Evolutionary conservation across 345 rosid species (phyloP).

Genomic region (Rhodomyrtus tomentosa): DNA sequence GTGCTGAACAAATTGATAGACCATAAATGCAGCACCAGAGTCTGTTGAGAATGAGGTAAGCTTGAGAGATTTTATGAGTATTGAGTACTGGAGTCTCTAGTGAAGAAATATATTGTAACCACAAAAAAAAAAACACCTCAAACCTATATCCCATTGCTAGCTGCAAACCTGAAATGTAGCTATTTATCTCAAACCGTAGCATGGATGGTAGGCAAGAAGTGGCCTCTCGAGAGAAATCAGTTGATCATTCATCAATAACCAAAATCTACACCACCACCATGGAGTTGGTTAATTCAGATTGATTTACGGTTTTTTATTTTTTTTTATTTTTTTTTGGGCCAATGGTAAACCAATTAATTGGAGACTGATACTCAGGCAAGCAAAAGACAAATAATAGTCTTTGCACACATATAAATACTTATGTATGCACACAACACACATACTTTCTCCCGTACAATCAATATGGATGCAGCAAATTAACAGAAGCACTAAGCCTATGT

Average conservation of each 20-base stretch:
- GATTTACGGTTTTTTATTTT: too few relatives aligned
- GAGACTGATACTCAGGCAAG: background rate
- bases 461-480: background rate
- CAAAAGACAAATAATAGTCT: background rate
- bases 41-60: background rate
- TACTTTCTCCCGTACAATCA: background rate
- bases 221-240: background rate
- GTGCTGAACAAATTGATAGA: background rate
- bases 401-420: background rate
- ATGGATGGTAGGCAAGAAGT: background rate
- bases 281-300: background rate
- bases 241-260: background rate
- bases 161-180: background rate
- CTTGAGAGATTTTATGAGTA: background rate
- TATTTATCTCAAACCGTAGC: background rate
- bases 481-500: background rate
- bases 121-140: background rate
- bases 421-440: background rate
- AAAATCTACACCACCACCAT: background rate
- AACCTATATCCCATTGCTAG: background rate
- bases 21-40: background rate
- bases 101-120: background rate
- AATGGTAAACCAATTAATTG: background rate
- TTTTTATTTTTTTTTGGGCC: background rate
- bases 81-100: background rate